Conservation (phyloP, 108 stramenopile species). For the Pseudonitzschia multistriata region DNA sequence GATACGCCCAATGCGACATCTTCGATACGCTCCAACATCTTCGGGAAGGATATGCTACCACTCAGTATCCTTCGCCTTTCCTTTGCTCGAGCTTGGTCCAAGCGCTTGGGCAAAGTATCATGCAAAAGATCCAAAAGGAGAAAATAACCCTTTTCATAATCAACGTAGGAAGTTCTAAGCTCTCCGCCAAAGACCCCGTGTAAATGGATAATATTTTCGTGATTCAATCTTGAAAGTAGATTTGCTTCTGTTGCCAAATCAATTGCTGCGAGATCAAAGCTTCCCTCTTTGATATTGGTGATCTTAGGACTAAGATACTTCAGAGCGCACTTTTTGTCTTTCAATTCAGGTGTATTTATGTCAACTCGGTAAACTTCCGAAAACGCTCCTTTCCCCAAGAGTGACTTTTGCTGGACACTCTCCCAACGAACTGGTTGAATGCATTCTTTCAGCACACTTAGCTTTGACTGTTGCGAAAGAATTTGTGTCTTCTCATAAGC, state of each 20-base stretch:
- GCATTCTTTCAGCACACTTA: not conserved
- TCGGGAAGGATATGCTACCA: constrained; percentile 3
- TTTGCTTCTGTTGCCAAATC: constrained; percentile 44
- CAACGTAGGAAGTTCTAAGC: constrained; percentile 16
- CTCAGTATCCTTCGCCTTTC: constrained; percentile 6
- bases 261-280: constrained; percentile 33
- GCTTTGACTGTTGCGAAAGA: not conserved
- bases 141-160: constrained; percentile 53
- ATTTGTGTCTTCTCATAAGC: not conserved
- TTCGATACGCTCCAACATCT: constrained; percentile 23
- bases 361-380: constrained; percentile 27
- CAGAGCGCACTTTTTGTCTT: constrained; percentile 19
- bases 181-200: constrained; percentile 36
- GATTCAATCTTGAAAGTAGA: constrained; percentile 36
- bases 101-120: constrained; percentile 45
- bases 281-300: constrained; percentile 9
- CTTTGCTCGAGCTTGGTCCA: constrained; percentile 33
- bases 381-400: constrained; percentile 29
- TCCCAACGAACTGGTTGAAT: not conserved
- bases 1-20: constrained; percentile 44
- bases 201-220: constrained; percentile 40
- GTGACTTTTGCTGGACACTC: not conserved
- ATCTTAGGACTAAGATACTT: constrained; percentile 32
- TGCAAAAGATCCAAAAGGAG: constrained; percentile 57
- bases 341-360: not conserved